Evolutionary conservation across 768 basidiomycete species (phyloP), one percentile per base, ranked within the genome.

Genomic region (Pulveroboletus sp.): DNA sequence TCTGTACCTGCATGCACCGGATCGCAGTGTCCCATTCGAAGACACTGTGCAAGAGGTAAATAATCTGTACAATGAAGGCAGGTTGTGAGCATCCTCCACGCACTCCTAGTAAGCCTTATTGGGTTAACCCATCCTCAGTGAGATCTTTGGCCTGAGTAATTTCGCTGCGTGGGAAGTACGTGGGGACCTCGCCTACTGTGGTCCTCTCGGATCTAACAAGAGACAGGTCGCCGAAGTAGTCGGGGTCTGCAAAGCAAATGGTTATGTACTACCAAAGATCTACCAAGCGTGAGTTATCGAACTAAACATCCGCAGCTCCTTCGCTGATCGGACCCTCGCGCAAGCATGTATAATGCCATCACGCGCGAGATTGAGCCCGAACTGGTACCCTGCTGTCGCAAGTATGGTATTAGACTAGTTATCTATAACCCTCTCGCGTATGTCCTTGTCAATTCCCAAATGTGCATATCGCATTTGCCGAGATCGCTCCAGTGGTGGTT

Each of bases 141-240:
- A 81, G 51, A 72, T 75, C n/a, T 79, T 84, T 50, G 81, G 83
- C 2, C 69, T 85, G 53, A 83, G 81, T 57, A 84, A 84, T 62
- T 84, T 71, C 37, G 50, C 63, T 1, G 73, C 80, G 0, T 83
- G 79, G 78, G 81, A 84, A 62, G 75, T 72, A 33, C 24, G 62
- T 61, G 2, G 14, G 12, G 14, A 24, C 12, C 11, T 33, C 26
- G n/a, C 3, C 12, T 0, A 17, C 30, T 38, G n/a, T 7, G 6
- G 9, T 24, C 11, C 9, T n/a, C 17, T 39, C 27, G 5, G 8
- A 46, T 18, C 44, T 35, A 11, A 47, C 14, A 18, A 46, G 8
- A 30, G 9, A n/a, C 45, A 76, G 73, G 80, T 82, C 12, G 80
- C 80, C 3, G 81, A 82, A 56, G 73, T 83, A 24, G 76, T 81